phyloP scores from a whole-genome alignment of 176 grass and related monocot species.

The Aechmea fasciata region DNA sequence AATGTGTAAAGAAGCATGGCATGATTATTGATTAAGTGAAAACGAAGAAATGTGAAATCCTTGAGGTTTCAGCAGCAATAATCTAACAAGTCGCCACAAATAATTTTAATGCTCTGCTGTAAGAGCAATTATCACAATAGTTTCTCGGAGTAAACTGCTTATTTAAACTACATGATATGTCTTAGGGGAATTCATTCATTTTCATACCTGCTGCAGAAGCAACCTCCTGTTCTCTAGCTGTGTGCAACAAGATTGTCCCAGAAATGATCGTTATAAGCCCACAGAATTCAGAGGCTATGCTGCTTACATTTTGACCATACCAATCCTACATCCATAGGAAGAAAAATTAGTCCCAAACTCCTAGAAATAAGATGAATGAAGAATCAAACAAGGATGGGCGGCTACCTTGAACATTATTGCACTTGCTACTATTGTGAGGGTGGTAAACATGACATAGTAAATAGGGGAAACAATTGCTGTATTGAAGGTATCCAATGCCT shows the following conservation, averaged over 20 bases:
- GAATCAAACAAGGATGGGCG: background rate
- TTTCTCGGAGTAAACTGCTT: background rate
- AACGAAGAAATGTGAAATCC: too few species aligned
- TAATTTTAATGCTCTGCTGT: too few species aligned
- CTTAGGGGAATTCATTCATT: too few species aligned
- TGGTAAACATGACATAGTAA: slow-evolving; percentile 96
- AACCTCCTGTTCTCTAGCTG: slow-evolving; percentile 50
- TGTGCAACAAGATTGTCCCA: slow-evolving; percentile 80
- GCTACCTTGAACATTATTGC: slow-evolving; percentile 98
- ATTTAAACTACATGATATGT: too few species aligned
- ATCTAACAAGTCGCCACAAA: too few species aligned
- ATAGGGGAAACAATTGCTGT: slow-evolving; percentile 84
- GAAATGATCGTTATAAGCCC: slow-evolving; percentile 83
- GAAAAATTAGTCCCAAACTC: slow-evolving; percentile 9
- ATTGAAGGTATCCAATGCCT: slow-evolving; percentile 94
- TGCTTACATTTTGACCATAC: slow-evolving; percentile 66
- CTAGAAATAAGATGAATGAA: slow-evolving; percentile 3
- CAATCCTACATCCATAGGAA: slow-evolving; percentile 53
- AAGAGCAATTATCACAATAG: too few species aligned
- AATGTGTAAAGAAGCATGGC: too few species aligned
- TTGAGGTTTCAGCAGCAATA: too few species aligned
- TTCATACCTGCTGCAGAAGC: slow-evolving; percentile 40
- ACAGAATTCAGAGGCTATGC: slow-evolving; percentile 82
- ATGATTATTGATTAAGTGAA: too few species aligned
- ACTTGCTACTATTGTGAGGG: slow-evolving; percentile 82